Evolutionary conservation across 2,329 filamentous ascomycete genomes (phyloP).

Genomic region (Paramyrothecium sp.): DNA sequence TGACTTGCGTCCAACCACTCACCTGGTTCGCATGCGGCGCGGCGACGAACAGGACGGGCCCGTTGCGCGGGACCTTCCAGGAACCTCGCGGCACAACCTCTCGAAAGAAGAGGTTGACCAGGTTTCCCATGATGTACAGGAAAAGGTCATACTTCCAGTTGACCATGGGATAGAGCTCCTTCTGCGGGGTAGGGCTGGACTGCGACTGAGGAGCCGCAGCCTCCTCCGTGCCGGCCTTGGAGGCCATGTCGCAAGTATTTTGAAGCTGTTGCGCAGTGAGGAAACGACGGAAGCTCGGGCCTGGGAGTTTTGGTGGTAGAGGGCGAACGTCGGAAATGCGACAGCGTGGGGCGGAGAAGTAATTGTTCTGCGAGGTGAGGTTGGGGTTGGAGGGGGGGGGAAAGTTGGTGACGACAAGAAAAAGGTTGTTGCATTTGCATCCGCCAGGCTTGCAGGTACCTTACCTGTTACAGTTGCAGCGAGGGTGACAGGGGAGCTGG

Average conservation of each 20-base stretch:
- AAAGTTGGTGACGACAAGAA: not conserved
- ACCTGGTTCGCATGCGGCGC: constrained; percentile 96
- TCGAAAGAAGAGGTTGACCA: constrained; percentile 96
- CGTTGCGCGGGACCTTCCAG: constrained; percentile 88
- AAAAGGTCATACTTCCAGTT: constrained; percentile 76
- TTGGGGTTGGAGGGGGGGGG: not conserved
- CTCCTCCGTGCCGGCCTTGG: constrained; percentile 17
- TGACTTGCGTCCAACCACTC: constrained; percentile 22
- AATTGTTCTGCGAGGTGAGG: too few relatives aligned
- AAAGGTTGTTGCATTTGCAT: not conserved
- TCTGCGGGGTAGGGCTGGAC: constrained; percentile 26
- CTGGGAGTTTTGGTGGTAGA: too few relatives aligned
- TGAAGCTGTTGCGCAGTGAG: too few relatives aligned
- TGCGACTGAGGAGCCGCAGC: constrained; percentile 20
- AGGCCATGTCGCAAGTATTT: constrained; percentile 4
- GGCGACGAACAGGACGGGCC: constrained; percentile 91
- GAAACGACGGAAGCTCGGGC: too few relatives aligned
- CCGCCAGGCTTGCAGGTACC: not conserved
- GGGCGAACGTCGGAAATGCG: too few relatives aligned
- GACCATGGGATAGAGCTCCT: constrained; percentile 67
- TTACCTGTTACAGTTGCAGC: not conserved
- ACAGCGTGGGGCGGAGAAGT: too few relatives aligned
- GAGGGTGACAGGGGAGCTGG: not conserved
- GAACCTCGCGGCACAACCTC: constrained; percentile 93
- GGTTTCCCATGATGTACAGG: constrained; percentile 73